Evolutionary conservation across 2,329 filamentous ascomycete genomes (phyloP).

Genomic region (Blastomyces parvus): DNA sequence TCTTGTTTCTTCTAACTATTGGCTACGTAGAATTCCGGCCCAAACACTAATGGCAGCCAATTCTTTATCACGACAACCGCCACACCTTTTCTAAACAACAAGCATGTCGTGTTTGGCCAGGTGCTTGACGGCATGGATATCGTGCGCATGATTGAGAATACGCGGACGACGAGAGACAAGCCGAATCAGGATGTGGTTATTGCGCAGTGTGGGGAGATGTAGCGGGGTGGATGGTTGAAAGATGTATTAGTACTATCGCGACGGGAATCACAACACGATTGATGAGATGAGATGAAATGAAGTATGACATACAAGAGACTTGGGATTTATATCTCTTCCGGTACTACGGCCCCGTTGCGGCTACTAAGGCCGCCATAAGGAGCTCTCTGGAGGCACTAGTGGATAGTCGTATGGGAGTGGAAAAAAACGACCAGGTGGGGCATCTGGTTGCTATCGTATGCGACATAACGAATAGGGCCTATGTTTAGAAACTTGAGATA

Average conservation of each 20-base stretch:
- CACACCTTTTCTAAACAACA: conserved; percentile 79
- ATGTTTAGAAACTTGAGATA: neutral
- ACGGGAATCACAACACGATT: neutral
- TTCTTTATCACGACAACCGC: conserved; percentile 93
- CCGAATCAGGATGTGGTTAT: conserved; percentile 79
- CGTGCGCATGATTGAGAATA: conserved; percentile 84
- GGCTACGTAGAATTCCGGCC: conserved; percentile 63
- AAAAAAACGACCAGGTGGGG: too few species aligned
- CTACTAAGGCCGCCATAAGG: neutral
- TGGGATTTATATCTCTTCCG: too few species aligned
- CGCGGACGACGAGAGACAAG: conserved; percentile 73
- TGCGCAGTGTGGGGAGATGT: conserved; percentile 91
- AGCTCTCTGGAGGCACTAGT: too few species aligned
- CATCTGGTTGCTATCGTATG: too few species aligned
- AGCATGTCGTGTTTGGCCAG: conserved; percentile 92
- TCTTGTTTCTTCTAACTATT: neutral
- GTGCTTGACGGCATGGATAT: conserved; percentile 86
- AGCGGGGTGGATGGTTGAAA: conserved; percentile 9
- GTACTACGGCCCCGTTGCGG: too few species aligned
- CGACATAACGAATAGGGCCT: neutral
- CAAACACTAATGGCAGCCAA: conserved; percentile 87
- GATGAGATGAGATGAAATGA: neutral
- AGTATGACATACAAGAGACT: too few species aligned
- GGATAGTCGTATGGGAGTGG: too few species aligned
- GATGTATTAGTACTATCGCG: neutral